phyloP scores from a whole-genome alignment of 306 rosid species.

The Acacia melanoxylon region DNA sequence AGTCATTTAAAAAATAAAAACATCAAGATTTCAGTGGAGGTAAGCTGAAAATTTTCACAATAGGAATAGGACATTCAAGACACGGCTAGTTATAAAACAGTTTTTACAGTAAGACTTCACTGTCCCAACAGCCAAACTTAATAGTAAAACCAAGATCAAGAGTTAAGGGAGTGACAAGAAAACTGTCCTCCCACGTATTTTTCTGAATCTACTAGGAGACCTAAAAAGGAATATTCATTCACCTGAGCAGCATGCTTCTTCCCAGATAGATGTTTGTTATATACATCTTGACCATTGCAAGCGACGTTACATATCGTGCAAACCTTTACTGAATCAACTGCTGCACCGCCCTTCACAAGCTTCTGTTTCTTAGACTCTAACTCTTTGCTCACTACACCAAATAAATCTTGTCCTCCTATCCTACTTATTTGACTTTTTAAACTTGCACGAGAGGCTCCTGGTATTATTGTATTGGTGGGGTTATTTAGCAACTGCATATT shows the following conservation, averaged over 20 bases:
- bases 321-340: constrained; percentile 43
- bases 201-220: neutral
- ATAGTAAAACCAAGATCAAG: neutral
- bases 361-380: constrained; percentile 48
- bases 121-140: neutral
- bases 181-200: neutral
- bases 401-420: constrained; percentile 32
- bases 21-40: neutral
- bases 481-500: constrained; percentile 41
- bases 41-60: neutral
- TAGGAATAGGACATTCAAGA: neutral
- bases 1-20: neutral
- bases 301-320: constrained; percentile 58
- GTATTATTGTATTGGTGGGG: constrained; percentile 18
- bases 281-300: constrained; percentile 61
- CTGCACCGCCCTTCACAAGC: constrained; percentile 36
- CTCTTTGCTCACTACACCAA: constrained; percentile 35
- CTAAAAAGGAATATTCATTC: constrained; percentile 29
- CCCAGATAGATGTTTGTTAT: constrained; percentile 56
- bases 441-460: constrained; percentile 24
- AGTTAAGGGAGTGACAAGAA: neutral
- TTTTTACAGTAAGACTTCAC: neutral
- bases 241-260: constrained; percentile 69
- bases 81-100: neutral
- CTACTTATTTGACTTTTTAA: constrained; percentile 29